phyloP scores from a whole-genome alignment of 805 yeast genomes.

The Isabelozyma pseudorhagii region DNA sequence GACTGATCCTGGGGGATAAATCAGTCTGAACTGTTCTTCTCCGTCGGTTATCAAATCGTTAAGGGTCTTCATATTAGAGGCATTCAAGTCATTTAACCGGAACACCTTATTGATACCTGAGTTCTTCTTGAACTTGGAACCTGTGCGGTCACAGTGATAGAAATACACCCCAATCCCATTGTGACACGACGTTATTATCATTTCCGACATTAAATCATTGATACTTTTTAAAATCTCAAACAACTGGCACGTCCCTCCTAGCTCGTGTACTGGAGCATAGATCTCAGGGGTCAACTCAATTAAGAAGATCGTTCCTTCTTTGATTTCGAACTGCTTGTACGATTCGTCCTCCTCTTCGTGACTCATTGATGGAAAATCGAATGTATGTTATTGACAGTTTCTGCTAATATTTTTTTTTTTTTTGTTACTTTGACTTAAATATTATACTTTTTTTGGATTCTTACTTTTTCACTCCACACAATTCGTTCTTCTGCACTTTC shows the following conservation, averaged over 20 bases:
- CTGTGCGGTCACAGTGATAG: conserved; percentile 44
- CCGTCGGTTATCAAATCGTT: conserved; percentile 50
- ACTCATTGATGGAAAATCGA: background rate
- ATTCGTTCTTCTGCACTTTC: too few species aligned
- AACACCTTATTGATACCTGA: conserved; percentile 50
- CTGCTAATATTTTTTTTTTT: too few species aligned
- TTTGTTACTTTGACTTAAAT: too few species aligned
- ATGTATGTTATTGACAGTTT: too few species aligned
- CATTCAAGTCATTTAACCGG: conserved; percentile 52
- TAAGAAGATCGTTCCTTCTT: conserved; percentile 63
- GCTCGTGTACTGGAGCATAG: conserved; percentile 28
- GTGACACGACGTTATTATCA: conserved; percentile 60
- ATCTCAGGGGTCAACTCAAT: conserved; percentile 57
- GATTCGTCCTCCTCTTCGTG: conserved; percentile 9
- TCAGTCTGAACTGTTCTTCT: conserved; percentile 5
- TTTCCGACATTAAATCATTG: conserved; percentile 58
- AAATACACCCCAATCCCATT: conserved; percentile 76
- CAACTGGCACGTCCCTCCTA: conserved; percentile 42
- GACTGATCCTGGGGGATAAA: conserved; percentile 9
- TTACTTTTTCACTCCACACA: too few species aligned
- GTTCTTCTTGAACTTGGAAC: conserved; percentile 23
- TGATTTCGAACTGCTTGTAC: conserved; percentile 44
- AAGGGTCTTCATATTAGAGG: conserved; percentile 53
- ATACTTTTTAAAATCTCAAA: conserved; percentile 55
- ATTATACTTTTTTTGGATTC: too few species aligned